Conservation (phyloP, 805 yeast species). For the Saturnispora galanensis region DNA sequence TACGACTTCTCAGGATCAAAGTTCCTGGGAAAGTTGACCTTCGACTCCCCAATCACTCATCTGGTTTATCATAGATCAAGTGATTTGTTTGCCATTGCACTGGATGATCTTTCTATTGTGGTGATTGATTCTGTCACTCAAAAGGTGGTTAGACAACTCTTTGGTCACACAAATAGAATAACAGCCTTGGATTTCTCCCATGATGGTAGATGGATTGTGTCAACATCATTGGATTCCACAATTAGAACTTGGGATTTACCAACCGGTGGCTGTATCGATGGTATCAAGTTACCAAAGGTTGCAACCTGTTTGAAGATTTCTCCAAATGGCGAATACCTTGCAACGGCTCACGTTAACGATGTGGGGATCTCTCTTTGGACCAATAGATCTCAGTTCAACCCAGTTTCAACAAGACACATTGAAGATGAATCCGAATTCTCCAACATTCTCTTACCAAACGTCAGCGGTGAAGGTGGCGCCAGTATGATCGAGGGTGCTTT, state of each 20-base stretch:
- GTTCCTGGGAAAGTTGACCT: slow-evolving; percentile 52
- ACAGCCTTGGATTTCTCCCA: slow-evolving; percentile 86
- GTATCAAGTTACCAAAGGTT: slow-evolving; percentile 66
- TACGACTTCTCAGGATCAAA: slow-evolving; percentile 71
- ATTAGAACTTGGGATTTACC: slow-evolving; percentile 96
- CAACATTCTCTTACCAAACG: slow-evolving; percentile 56
- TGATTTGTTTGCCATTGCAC: slow-evolving; percentile 73
- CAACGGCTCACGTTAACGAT: slow-evolving; percentile 85
- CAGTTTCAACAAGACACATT: slow-evolving; percentile 65
- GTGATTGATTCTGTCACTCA: slow-evolving; percentile 77
- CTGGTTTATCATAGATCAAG: slow-evolving; percentile 74
- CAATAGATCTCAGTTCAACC: slow-evolving; percentile 72
- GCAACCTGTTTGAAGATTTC: slow-evolving; percentile 75
- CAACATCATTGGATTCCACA: slow-evolving; percentile 76
- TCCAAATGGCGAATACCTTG: slow-evolving; percentile 81
- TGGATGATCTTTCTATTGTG: slow-evolving; percentile 79
- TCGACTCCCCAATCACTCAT: slow-evolving; percentile 70
- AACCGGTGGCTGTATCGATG: slow-evolving; percentile 94
- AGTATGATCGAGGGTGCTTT: slow-evolving; percentile 73
- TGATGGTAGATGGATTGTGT: slow-evolving; percentile 90
- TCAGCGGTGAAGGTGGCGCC: slow-evolving; percentile 68
- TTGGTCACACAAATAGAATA: slow-evolving; percentile 84
- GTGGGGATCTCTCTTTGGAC: slow-evolving; percentile 92
- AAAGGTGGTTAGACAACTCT: slow-evolving; percentile 72
- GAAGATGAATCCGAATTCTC: slow-evolving; percentile 69